A percentile compares a stretch with the other conserved stretches of the same genome.
Conservation (phyloP, 768 basidiomycete genomes). For the Phaeotremella fagi region DNA sequence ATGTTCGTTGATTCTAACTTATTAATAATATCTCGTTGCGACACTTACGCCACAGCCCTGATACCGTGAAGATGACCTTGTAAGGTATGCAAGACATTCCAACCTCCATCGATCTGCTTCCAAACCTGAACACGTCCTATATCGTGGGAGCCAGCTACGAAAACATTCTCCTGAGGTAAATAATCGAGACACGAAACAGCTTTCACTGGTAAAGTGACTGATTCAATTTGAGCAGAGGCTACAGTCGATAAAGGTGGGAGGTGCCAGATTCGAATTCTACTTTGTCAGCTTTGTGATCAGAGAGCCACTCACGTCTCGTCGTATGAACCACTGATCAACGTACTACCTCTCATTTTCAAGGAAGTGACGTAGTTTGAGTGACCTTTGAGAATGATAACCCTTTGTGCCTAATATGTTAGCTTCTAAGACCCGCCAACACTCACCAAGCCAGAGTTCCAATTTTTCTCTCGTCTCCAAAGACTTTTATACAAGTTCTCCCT, state of each 20-base stretch:
- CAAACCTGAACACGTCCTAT: conserved; percentile 86
- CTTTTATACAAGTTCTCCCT: conserved; percentile 71
- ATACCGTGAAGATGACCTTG: conserved; percentile 73
- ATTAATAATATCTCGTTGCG: not conserved
- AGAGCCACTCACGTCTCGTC: conserved; percentile 56
- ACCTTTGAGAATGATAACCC: conserved; percentile 68
- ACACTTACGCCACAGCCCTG: conserved; percentile 64
- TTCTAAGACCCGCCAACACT: not conserved
- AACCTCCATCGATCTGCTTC: conserved; percentile 76
- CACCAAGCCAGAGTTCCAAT: conserved; percentile 64
- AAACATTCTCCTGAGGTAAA: conserved; percentile 76
- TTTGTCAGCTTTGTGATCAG: not conserved
- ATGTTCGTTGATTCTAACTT: conserved; percentile 59
- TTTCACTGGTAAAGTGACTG: conserved; percentile 54
- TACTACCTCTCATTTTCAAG: conserved; percentile 64
- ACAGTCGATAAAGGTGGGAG: conserved; percentile 57
- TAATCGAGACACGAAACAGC: conserved; percentile 88
- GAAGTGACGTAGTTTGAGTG: conserved; percentile 88
- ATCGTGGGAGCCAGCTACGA: conserved; percentile 88
- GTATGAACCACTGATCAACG: conserved; percentile 82
- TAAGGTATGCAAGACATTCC: conserved; percentile 36
- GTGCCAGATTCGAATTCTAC: conserved; percentile 79
- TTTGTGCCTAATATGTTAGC: conserved; percentile 55
- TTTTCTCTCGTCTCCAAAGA: conserved; percentile 77
- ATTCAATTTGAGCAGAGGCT: conserved; percentile 67